Conservation (phyloP, 1,284 basidiomycete species). For the Amylostereum chailletii region DNA sequence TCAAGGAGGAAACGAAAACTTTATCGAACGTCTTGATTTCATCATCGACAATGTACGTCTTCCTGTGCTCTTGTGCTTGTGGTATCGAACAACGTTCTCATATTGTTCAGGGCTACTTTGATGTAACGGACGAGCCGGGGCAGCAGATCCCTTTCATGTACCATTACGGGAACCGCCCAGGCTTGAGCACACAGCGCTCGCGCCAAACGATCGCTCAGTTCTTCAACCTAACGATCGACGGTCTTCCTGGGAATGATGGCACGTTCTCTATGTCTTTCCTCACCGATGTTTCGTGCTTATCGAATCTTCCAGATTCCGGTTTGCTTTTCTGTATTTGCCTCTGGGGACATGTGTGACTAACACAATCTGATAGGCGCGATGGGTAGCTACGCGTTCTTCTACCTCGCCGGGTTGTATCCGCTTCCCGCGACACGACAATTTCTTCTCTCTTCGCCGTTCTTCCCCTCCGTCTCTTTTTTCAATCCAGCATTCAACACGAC, state of each 20-base stretch:
- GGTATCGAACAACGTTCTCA: too few relatives aligned
- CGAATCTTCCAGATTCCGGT: background rate
- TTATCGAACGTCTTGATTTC: slow-evolving; percentile 45
- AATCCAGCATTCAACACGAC: slow-evolving; percentile 50
- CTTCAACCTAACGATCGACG: slow-evolving; percentile 46
- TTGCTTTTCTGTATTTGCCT: slow-evolving; percentile 22
- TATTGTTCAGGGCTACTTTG: slow-evolving; percentile 35
- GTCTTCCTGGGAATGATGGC: slow-evolving; percentile 58
- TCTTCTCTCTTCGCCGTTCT: slow-evolving; percentile 54
- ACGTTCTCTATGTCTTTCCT: slow-evolving; percentile 7
- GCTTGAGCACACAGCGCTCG: slow-evolving; percentile 46
- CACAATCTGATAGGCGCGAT: slow-evolving; percentile 40
- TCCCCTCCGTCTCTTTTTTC: slow-evolving; percentile 48
- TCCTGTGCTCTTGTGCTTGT: background rate
- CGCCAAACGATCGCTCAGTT: slow-evolving; percentile 43
- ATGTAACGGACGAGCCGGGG: slow-evolving; percentile 51
- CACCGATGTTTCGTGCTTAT: background rate
- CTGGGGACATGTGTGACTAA: slow-evolving; percentile 12
- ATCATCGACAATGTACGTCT: slow-evolving; percentile 39
- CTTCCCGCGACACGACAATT: slow-evolving; percentile 51
- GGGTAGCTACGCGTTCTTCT: slow-evolving; percentile 59
- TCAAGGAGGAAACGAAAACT: slow-evolving; percentile 46
- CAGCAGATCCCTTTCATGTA: slow-evolving; percentile 61
- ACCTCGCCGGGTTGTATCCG: slow-evolving; percentile 52
- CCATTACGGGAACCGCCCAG: slow-evolving; percentile 51